These are phyloP conservation scores for Acanthamoeba sp. DNA, from an alignment of 208 protist genomes.

Conservation along the genomic window DNA sequence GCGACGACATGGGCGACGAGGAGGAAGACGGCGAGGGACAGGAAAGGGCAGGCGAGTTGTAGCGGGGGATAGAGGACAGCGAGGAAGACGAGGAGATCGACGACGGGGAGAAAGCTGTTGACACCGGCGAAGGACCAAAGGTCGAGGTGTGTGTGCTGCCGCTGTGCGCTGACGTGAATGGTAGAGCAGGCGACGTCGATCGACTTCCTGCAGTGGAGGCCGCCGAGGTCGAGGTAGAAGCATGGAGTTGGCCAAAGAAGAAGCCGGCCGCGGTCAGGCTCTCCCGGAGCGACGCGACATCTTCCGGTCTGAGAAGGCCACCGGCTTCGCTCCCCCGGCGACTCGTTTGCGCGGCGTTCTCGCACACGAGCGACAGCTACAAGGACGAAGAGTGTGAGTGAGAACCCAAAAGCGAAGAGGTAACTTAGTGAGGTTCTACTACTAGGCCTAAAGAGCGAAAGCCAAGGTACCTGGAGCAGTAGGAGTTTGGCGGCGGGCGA, in stretches of 20 bases:
- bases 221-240: not conserved
- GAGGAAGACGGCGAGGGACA: not conserved
- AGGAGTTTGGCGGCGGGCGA: not conserved
- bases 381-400: not conserved
- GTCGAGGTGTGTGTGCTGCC: not conserved
- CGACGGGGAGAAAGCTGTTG: not conserved
- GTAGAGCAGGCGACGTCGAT: not conserved
- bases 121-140: not conserved
- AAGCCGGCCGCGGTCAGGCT: not conserved
- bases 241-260: not conserved
- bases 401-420: not conserved
- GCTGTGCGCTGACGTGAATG: not conserved
- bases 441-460: not conserved
- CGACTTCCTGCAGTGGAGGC: not conserved
- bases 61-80: not conserved
- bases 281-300: not conserved
- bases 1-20: not conserved
- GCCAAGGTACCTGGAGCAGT: not conserved
- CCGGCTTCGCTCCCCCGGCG: not conserved
- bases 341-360: conserved; percentile 13
- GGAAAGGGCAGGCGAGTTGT: not conserved
- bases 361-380: not conserved
- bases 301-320: not conserved
- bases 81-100: not conserved
- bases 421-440: no score